These are phyloP conservation scores for Pestalotiopsis sp. DNA, from an alignment of 2,329 filamentous ascomycete genomes.

Conservation along the genomic window DNA sequence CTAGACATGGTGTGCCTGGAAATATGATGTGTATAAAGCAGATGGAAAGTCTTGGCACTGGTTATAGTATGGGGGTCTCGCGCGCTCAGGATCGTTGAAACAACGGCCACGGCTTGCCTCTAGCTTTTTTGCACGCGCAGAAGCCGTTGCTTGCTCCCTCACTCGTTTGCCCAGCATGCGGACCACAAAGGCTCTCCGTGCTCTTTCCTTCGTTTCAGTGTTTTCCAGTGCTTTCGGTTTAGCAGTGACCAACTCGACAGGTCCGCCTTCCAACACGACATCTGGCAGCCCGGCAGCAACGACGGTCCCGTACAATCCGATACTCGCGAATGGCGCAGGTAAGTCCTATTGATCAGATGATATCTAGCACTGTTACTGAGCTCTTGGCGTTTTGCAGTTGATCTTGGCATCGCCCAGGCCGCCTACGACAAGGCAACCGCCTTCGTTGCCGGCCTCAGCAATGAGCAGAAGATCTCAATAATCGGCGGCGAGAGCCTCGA, in stretches of 20 bases:
- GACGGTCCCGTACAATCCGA: neutral
- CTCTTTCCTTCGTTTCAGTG: neutral
- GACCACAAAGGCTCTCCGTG: neutral
- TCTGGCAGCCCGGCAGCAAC: neutral
- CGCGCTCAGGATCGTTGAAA: neutral
- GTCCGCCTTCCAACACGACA: neutral
- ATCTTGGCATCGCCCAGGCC: constrained; percentile 7
- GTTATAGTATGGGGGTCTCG: neutral
- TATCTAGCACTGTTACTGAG: neutral
- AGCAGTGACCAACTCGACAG: neutral
- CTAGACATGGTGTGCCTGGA: neutral
- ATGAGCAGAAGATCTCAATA: constrained; percentile 8
- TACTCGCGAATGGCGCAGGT: neutral
- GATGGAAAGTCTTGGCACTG: neutral
- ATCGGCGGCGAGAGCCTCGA: neutral
- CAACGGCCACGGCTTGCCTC: neutral
- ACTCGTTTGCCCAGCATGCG: neutral
- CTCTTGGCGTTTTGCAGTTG: neutral
- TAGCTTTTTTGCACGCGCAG: neutral
- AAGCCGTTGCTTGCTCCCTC: neutral
- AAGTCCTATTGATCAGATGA: neutral
- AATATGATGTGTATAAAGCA: neutral
- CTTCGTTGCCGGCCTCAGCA: constrained; percentile 1
- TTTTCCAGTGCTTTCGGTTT: neutral
- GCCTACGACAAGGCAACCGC: constrained; percentile 9